Evolutionary conservation across 2,329 filamentous ascomycete species (phyloP), one percentile per base, ranked within the genome.

Genomic region (Neonectria ditissima): DNA sequence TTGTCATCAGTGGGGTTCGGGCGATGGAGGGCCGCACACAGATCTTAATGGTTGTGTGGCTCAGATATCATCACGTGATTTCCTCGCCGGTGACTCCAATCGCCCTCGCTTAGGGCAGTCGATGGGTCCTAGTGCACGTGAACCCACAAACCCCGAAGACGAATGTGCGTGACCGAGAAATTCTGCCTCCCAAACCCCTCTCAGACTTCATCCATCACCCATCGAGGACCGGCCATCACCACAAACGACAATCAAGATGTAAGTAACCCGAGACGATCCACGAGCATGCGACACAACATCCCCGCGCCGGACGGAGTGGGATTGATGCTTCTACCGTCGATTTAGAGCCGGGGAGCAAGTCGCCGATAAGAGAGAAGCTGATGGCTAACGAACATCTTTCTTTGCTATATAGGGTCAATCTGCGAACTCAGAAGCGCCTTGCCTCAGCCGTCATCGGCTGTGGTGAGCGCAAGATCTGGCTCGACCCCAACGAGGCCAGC

Each of bases 391-490:
- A 26, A 62, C 61, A 52, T 66, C 65, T 67, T 66, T 72, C 61
- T 70, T 68, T 60, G 48, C 50, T 58, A 22, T 66, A 56, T 83
- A 99, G 96, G 96, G 94, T 97, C 92, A 98, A 98, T 85, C 92
- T 99, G 86, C 92, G 91, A 86, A 98, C 96, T 85, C 97, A 99
- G 91, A 99, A 99, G 92, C 95, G 97, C 88, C 94, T 99, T 81
- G 96, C 96, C 84, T 93, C 96, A 82, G 92, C 95, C 86, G 96
- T 99, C 84, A 93, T 97, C 84, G 94, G 94, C 89, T 97, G 93
- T 88, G 96, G 96, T 84, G 91, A 99, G 92, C 93, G 95, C 91
- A 99, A 99, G 93, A 97, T 99, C 87, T 99, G 96, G 96, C 94
- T 99, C 83, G 96, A 99, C 87, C 96, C 96, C 85, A 98, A 97